A percentile compares a stretch with the other conserved stretches of the same genome.
phyloP scores from a whole-genome alignment of 352 stramenopile genomes.

The Phytopythium montanum region DNA sequence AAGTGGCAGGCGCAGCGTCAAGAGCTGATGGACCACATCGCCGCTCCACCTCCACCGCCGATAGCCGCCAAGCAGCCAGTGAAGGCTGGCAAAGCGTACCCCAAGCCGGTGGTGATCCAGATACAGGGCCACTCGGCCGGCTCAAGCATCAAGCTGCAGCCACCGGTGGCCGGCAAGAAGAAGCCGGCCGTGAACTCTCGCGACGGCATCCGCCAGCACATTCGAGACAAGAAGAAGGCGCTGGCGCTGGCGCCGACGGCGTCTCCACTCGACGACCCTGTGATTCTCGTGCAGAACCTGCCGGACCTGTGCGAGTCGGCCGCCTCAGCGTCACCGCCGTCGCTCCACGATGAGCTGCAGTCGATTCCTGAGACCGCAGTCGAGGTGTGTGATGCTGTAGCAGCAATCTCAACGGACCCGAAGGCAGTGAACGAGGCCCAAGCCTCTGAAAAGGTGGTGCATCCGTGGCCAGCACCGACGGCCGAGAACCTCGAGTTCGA shows the following conservation, averaged over 20 bases:
- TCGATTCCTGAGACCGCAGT: not conserved
- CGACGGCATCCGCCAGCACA: slow-evolving; percentile 28
- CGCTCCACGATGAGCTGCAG: not conserved
- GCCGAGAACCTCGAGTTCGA: slow-evolving; percentile 63
- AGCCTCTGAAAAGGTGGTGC: slow-evolving; percentile 9
- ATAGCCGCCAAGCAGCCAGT: slow-evolving; percentile 5
- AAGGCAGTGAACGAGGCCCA: slow-evolving; percentile 2
- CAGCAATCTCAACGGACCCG: not conserved
- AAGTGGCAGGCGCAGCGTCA: slow-evolving; percentile 47
- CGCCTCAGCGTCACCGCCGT: slow-evolving; percentile 4
- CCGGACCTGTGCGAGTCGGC: slow-evolving; percentile 25
- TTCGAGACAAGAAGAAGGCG: slow-evolving; percentile 37
- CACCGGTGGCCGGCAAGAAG: slow-evolving; percentile 9
- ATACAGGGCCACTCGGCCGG: not conserved
- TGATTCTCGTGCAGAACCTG: slow-evolving; percentile 74
- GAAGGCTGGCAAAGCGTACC: slow-evolving; percentile 3
- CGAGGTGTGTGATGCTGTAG: too few relatives aligned
- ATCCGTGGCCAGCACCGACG: slow-evolving; percentile 3
- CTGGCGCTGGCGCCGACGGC: slow-evolving; percentile 7
- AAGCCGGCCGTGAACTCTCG: slow-evolving; percentile 8
- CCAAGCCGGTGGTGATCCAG: slow-evolving; percentile 5
- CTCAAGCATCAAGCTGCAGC: slow-evolving; percentile 9
- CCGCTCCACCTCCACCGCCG: slow-evolving; percentile 12
- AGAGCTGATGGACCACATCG: slow-evolving; percentile 24
- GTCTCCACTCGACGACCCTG: slow-evolving; percentile 50